These are phyloP conservation scores for Saccharomycopsis malanga DNA, from an alignment of 805 yeast species.

Conservation along the genomic window DNA sequence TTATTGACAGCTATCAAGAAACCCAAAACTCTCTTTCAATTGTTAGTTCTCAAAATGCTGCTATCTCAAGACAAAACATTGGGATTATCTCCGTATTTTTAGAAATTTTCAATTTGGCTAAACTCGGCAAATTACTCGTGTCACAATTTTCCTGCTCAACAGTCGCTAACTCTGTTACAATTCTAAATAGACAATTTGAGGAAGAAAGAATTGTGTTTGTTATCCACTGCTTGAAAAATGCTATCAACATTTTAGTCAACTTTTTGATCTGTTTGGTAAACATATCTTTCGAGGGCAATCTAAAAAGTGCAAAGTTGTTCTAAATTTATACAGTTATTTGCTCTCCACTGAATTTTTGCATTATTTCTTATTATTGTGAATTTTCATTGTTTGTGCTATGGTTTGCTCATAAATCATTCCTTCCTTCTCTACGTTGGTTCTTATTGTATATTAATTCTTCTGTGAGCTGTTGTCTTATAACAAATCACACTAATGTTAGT, in stretches of 20 bases:
- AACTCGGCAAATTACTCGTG: no score
- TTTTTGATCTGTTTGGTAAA: slow-evolving; percentile 16
- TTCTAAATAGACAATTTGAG: slow-evolving; percentile 7
- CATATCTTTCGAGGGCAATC: slow-evolving; percentile 4
- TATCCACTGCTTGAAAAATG: slow-evolving; percentile 10
- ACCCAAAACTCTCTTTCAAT: no score
- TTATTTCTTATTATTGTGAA: no score
- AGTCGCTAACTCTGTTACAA: not conserved
- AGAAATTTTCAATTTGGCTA: not conserved
- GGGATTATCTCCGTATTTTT: not conserved
- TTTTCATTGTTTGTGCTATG: no score
- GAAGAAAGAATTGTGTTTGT: slow-evolving; percentile 10
- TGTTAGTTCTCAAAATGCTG: no score
- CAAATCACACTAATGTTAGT: no score
- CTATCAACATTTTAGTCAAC: slow-evolving; percentile 10
- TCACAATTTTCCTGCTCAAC: not conserved
- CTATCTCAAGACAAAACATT: no score
- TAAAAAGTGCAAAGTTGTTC: not conserved
- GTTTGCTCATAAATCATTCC: no score
- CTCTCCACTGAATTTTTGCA: not conserved
- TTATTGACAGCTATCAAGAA: slow-evolving; percentile 7
- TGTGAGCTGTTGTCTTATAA: no score
- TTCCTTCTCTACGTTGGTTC: no score
- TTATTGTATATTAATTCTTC: no score
- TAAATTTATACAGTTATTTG: not conserved